Evolutionary conservation across 2,329 filamentous ascomycete genomes (phyloP).

Genomic region (Phialocephala subalpina): DNA sequence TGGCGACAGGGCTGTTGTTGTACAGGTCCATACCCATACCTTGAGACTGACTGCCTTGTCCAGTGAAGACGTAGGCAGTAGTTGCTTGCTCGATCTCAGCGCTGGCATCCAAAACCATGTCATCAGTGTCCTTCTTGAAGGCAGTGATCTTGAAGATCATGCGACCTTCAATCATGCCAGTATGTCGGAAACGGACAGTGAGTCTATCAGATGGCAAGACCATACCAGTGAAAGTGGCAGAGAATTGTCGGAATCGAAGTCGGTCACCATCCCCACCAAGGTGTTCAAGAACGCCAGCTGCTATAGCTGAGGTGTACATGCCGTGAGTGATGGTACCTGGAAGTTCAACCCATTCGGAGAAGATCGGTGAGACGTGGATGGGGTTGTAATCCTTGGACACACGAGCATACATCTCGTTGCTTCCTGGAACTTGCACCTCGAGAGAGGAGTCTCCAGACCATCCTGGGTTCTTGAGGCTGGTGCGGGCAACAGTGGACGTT

Average conservation of each 20-base stretch:
- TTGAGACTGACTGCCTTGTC: constrained; percentile 49
- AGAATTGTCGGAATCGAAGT: constrained; percentile 10
- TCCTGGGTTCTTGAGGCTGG: constrained; percentile 5
- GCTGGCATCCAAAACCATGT: constrained; percentile 48
- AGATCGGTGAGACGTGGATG: constrained; percentile 48
- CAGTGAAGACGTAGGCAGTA: constrained; percentile 50
- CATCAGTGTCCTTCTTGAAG: constrained; percentile 40
- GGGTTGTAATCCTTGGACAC: constrained; percentile 51
- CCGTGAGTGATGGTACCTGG: constrained; percentile 51
- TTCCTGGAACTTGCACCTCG: constrained; percentile 26
- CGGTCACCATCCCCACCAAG: neutral
- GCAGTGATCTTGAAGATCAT: constrained; percentile 46
- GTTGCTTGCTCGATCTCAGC: constrained; percentile 43
- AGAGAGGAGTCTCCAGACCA: constrained; percentile 7
- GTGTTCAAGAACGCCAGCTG: constrained; percentile 41
- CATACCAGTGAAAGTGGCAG: constrained; percentile 32
- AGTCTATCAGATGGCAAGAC: constrained; percentile 46
- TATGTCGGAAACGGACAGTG: constrained; percentile 43
- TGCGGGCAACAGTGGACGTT: neutral
- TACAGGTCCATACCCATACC: constrained; percentile 55
- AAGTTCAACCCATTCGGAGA: constrained; percentile 46
- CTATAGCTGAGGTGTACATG: constrained; percentile 48
- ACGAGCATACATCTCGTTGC: constrained; percentile 36
- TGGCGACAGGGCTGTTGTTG: constrained; percentile 41
- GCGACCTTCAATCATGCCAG: constrained; percentile 46